Evolutionary conservation across 208 protist genomes (phyloP), one percentile per base, ranked within the genome.

Genomic region (Trypanosoma scelopori): DNA sequence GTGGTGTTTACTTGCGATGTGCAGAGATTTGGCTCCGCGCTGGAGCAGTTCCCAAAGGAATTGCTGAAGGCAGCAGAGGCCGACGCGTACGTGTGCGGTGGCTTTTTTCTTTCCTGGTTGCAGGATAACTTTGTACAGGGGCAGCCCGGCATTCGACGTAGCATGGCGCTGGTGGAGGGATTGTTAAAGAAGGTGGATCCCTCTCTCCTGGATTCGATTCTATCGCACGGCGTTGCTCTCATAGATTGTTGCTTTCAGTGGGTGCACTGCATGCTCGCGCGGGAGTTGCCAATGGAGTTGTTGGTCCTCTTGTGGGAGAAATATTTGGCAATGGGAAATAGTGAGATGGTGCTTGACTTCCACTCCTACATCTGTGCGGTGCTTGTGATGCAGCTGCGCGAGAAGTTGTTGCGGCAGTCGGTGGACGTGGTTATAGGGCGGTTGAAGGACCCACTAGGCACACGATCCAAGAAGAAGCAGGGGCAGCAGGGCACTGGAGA

Each of bases 81-180:
- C 22, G 95, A 98, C 69, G 84, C 84, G 20, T 98, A 92, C 79
- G 88, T 85, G 79, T 98, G 94, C 61, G 84, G 91, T 23, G 82
- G 75, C 15, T 78, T 81, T 51, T 60, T 98, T 27, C 75, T 98
- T 9, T 87, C 93, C 20, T 67, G 76, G 53, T 62, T 96, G 50
- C 96, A 98, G 71, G 92, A 97, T 64, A 82, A 96, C 73, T 98
- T 93, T 71, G 92, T 85, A 15, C 64, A 82, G 3, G 91, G 89
- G 2, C 92, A 97, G 74, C 82, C 93, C 0, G 97, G 94, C 22
- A 86, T 98, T 46, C 52, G 85, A 46, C 55, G 74, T 12, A 89
- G 78, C 49, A 79, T 91, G 12, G 63, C 69, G 16, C 76, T 79
- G 27, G 76, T 97, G 6, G 84, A 95, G 59, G 23, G 45, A 25